A percentile compares a stretch with the other conserved stretches of the same genome.
These are phyloP conservation scores for Kockiozyma suomiensis DNA, from an alignment of 805 yeast species.

Conservation along the genomic window DNA sequence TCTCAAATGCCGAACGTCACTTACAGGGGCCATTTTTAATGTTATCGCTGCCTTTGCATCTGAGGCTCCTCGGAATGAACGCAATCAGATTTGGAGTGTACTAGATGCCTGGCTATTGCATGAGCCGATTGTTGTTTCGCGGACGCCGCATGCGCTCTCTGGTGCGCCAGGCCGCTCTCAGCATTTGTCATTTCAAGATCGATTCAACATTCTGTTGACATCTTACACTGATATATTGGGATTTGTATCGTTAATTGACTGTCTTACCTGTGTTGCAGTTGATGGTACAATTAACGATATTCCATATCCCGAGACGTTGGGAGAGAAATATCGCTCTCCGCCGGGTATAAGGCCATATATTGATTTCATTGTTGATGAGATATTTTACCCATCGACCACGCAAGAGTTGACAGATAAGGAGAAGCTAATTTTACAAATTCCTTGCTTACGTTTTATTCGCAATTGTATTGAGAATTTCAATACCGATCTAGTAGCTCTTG, in stretches of 20 bases:
- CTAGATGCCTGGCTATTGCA: constrained; percentile 71
- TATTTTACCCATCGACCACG: constrained; percentile 55
- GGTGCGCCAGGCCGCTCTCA: constrained; percentile 41
- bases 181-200: constrained; percentile 47
- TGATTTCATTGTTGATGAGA: constrained; percentile 68
- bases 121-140: constrained; percentile 27
- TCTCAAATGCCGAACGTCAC: constrained; percentile 50
- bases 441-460: constrained; percentile 56
- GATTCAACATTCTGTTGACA: constrained; percentile 52
- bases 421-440: constrained; percentile 53
- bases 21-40: constrained; percentile 58
- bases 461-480: constrained; percentile 55
- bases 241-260: constrained; percentile 58
- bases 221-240: constrained; percentile 62
- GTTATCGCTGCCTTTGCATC: constrained; percentile 62
- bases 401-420: constrained; percentile 46
- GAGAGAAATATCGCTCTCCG: constrained; percentile 58
- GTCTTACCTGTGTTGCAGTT: constrained; percentile 38
- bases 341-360: constrained; percentile 77
- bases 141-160: constrained; percentile 19
- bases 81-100: constrained; percentile 63
- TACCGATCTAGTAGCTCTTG: constrained; percentile 54
- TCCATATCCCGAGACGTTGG: constrained; percentile 66
- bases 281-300: constrained; percentile 43
- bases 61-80: constrained; percentile 44